A percentile compares a stretch with the other conserved stretches of the same genome.
Conservation (phyloP, 1,284 basidiomycete genomes). For the Microbotryum saponariae region DNA sequence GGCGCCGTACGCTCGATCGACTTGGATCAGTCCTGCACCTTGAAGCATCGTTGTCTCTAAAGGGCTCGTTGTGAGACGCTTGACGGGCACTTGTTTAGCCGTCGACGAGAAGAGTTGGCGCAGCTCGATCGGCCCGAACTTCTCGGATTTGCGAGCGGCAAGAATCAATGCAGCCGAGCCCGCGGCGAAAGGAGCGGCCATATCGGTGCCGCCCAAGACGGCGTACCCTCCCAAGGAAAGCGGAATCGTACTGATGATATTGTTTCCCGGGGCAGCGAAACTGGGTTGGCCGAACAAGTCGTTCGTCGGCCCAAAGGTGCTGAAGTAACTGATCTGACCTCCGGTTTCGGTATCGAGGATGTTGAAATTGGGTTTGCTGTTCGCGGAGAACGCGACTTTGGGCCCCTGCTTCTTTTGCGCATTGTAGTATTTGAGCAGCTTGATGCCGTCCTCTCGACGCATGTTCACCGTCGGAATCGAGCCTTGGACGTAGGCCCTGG, state of each 20-base stretch:
- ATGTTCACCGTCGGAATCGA: too few species aligned
- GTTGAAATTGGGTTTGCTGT: too few species aligned
- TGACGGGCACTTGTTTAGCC: constrained; percentile 48
- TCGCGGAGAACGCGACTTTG: too few species aligned
- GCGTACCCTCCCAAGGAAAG: constrained; percentile 46
- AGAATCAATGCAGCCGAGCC: constrained; percentile 60
- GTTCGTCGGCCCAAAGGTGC: constrained; percentile 52
- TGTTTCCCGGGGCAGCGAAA: constrained; percentile 52
- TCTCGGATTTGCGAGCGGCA: constrained; percentile 48
- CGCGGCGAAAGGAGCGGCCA: constrained; percentile 48
- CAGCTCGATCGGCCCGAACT: constrained; percentile 44
- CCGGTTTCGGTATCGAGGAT: too few species aligned
- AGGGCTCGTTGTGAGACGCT: constrained; percentile 45
- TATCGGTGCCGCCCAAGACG: constrained; percentile 45
- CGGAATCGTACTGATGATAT: constrained; percentile 56
- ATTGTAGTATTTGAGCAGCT: too few species aligned
- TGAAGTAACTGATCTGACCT: too few species aligned
- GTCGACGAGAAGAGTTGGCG: constrained; percentile 56
- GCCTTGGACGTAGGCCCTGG: too few species aligned
- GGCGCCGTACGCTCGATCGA: constrained; percentile 54
- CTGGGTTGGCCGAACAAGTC: constrained; percentile 56
- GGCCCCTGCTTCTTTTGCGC: too few species aligned
- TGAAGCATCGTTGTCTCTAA: constrained; percentile 48
- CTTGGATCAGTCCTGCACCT: constrained; percentile 57
- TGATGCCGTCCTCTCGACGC: too few species aligned